Conservation (phyloP, 225 moss, liverwort and hornwort genomes). For the Physcomitrium patens region DNA sequence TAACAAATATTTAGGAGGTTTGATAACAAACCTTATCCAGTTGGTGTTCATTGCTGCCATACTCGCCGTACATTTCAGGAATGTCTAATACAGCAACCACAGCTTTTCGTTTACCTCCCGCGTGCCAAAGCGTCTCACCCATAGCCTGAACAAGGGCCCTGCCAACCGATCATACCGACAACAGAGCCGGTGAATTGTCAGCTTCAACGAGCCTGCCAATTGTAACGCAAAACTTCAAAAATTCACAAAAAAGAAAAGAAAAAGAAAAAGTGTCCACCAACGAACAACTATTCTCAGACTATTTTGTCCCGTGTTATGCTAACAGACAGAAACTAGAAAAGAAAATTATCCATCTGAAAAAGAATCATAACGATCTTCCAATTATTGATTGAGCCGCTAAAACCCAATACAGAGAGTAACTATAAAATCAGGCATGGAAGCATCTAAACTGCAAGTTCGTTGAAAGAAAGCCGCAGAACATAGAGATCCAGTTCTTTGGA, state of each 20-base stretch:
- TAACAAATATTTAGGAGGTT: neutral
- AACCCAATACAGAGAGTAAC: neutral
- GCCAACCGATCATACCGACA: conserved; percentile 25
- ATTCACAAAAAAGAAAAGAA: neutral
- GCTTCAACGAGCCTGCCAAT: neutral
- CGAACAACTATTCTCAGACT: neutral
- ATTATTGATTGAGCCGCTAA: neutral
- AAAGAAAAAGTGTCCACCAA: neutral
- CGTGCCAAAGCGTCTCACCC: conserved; percentile 97
- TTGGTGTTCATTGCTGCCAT: conserved; percentile 74
- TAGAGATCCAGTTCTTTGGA: neutral
- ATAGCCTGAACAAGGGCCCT: conserved; percentile 95
- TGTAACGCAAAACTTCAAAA: neutral
- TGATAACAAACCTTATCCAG: conserved; percentile 77
- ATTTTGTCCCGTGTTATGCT: neutral
- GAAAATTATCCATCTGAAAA: conserved; percentile 5
- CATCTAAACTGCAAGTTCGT: neutral
- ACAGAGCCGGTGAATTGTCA: conserved; percentile 14
- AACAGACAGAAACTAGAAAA: neutral
- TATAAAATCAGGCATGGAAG: neutral
- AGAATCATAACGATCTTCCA: neutral
- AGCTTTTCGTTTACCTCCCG: conserved; percentile 83
- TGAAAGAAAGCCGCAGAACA: neutral
- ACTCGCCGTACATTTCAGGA: conserved; percentile 69
- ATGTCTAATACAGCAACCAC: conserved; percentile 86